Evolutionary conservation across 163 green algal genomes (phyloP).

Genomic region (Botryococcus braunii): DNA sequence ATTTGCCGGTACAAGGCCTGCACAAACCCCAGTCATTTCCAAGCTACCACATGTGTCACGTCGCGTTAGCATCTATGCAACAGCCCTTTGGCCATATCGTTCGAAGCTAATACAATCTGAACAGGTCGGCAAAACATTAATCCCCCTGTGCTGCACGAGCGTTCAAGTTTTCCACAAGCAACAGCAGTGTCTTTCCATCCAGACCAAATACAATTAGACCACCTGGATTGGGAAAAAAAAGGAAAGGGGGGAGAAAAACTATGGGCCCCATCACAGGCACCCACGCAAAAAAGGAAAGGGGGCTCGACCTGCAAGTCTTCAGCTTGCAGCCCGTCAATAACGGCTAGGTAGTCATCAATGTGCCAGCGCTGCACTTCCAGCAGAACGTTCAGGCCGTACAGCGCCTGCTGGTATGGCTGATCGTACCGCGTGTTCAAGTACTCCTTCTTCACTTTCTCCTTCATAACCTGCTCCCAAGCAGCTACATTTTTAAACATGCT

Average conservation of each 20-base stretch:
- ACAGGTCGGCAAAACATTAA: no score
- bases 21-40: neutral
- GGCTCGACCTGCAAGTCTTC: constrained; percentile 28
- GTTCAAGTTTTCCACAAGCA: no score
- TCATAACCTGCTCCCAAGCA: constrained; percentile 19
- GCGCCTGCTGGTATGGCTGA: constrained; percentile 78
- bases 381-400: constrained; percentile 59
- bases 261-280: no score
- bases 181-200: no score
- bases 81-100: no score
- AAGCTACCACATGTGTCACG: no score
- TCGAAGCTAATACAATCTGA: no score
- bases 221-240: no score
- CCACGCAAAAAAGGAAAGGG: neutral
- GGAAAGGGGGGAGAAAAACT: no score
- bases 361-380: constrained; percentile 61
- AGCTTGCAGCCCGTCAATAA: constrained; percentile 34
- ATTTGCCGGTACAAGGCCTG: constrained; percentile 28
- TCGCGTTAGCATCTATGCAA: no score
- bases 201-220: no score
- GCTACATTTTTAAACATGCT: neutral
- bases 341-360: constrained; percentile 57
- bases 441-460: constrained; percentile 43
- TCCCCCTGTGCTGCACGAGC: no score
- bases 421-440: constrained; percentile 73